Evolutionary conservation across 345 rosid species (phyloP).

Genomic region (Salix exigua): DNA sequence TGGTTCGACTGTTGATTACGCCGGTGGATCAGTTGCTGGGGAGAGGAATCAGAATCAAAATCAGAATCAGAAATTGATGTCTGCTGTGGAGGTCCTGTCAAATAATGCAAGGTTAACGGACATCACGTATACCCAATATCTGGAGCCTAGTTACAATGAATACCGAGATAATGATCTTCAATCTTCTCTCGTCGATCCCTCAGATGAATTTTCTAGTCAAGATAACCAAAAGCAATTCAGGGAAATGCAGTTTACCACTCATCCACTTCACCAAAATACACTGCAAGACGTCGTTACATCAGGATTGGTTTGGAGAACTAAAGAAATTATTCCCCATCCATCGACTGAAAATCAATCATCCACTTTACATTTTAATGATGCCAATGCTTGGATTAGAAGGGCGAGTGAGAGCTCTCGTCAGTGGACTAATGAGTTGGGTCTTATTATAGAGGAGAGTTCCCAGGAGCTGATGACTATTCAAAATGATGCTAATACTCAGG

Average conservation of each 20-base stretch:
- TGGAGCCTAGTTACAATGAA: slow-evolving; percentile 20
- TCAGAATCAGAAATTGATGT: slow-evolving; percentile 28
- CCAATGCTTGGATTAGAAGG: slow-evolving; percentile 20
- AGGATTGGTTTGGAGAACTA: slow-evolving; percentile 20
- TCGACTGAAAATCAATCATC: slow-evolving; percentile 25
- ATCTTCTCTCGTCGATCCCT: slow-evolving; percentile 18
- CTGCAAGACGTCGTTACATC: slow-evolving; percentile 34
- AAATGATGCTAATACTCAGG: slow-evolving; percentile 25
- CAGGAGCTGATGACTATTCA: slow-evolving; percentile 10
- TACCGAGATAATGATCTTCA: slow-evolving; percentile 23
- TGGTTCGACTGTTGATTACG: slow-evolving; percentile 42
- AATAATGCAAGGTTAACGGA: slow-evolving; percentile 29
- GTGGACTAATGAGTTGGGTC: slow-evolving; percentile 25
- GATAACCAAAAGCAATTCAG: slow-evolving; percentile 21
- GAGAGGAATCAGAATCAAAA: slow-evolving; percentile 37
- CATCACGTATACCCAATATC: slow-evolving; percentile 13
- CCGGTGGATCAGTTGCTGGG: slow-evolving; percentile 31
- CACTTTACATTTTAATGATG: background rate
- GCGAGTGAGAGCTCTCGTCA: slow-evolving; percentile 15
- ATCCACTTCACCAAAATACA: slow-evolving; percentile 19
- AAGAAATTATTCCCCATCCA: slow-evolving; percentile 28
- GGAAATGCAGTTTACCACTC: slow-evolving; percentile 19
- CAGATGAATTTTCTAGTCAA: slow-evolving; percentile 25
- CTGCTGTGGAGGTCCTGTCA: slow-evolving; percentile 34
- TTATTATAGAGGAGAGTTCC: slow-evolving; percentile 15